phyloP scores from a whole-genome alignment of 1,284 basidiomycete species.

The Xerocomus nothofagi region DNA sequence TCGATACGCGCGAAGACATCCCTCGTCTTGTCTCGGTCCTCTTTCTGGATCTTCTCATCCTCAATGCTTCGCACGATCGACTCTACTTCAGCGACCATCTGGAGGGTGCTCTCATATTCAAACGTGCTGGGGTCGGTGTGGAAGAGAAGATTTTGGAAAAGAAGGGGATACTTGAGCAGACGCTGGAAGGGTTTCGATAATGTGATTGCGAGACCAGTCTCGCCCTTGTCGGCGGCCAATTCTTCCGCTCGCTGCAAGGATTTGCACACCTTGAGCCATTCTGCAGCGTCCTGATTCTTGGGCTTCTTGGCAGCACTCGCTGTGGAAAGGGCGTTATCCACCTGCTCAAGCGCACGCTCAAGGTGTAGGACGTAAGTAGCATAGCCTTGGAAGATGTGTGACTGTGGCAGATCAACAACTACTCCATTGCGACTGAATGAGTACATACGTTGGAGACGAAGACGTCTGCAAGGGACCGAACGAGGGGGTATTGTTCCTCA shows the following conservation, averaged over 20 bases:
- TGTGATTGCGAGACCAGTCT: constrained; percentile 91
- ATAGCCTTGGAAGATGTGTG: constrained; percentile 89
- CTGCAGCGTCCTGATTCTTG: constrained; percentile 75
- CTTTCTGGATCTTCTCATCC: constrained; percentile 95
- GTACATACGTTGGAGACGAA: constrained; percentile 86
- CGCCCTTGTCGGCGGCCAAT: constrained; percentile 79
- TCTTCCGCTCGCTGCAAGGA: constrained; percentile 77
- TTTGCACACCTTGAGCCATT: constrained; percentile 74
- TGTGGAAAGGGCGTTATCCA: constrained; percentile 76
- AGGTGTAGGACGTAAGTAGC: constrained; percentile 90
- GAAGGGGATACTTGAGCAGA: constrained; percentile 92
- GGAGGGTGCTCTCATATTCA: constrained; percentile 94
- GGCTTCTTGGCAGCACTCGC: constrained; percentile 65
- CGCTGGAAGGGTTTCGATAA: constrained; percentile 97
- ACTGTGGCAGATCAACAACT: constrained; percentile 47
- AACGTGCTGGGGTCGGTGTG: constrained; percentile 96
- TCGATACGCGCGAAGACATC: constrained; percentile 96
- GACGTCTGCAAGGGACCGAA: constrained; percentile 87
- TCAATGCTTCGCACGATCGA: constrained; percentile 94
- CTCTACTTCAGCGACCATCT: constrained; percentile 97
- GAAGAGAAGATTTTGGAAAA: constrained; percentile 97
- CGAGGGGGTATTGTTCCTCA: constrained; percentile 90
- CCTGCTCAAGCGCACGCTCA: constrained; percentile 84
- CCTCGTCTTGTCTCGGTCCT: constrained; percentile 91
- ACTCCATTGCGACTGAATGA: constrained; percentile 6